A percentile compares a stretch with the other conserved stretches of the same genome.
phyloP scores from a whole-genome alignment of 2,329 filamentous ascomycete genomes.

The Tolypocladium cylindrosporum region DNA sequence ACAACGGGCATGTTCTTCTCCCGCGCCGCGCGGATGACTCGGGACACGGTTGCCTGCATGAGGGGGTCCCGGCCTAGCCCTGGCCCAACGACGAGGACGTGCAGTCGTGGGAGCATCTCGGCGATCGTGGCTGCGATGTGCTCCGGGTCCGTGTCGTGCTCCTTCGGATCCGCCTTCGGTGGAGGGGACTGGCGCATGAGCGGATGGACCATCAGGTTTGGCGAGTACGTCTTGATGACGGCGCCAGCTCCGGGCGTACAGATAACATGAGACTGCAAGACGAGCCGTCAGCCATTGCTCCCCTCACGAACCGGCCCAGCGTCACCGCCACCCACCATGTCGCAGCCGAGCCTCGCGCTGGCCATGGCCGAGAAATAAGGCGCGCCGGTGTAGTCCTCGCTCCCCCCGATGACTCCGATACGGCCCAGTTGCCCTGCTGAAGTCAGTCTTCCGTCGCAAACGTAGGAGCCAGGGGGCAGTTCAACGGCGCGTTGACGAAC shows the following conservation, averaged over 20 bases:
- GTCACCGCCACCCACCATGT: constrained; percentile 54
- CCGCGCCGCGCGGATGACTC: constrained; percentile 70
- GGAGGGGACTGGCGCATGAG: constrained; percentile 68
- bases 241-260: constrained; percentile 80
- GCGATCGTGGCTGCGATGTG: constrained; percentile 59
- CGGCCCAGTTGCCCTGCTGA: constrained; percentile 80
- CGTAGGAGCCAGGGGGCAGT: neutral
- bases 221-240: constrained; percentile 96
- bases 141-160: constrained; percentile 42
- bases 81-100: constrained; percentile 87
- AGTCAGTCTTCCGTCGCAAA: constrained; percentile 6
- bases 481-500: constrained; percentile 7
- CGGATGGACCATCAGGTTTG: constrained; percentile 97
- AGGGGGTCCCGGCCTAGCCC: constrained; percentile 81
- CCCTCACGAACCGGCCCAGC: neutral
- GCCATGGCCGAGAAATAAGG: constrained; percentile 98
- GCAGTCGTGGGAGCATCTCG: constrained; percentile 73
- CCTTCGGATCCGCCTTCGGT: constrained; percentile 15
- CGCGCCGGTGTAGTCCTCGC: constrained; percentile 91
- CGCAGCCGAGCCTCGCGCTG: constrained; percentile 78
- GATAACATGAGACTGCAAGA: constrained; percentile 72
- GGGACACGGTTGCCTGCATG: constrained; percentile 78
- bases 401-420: constrained; percentile 88
- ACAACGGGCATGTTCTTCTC: constrained; percentile 68
- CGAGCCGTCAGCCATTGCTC: neutral